Conservation (phyloP, 768 basidiomycete genomes). For the Chalciporus chontae region DNA sequence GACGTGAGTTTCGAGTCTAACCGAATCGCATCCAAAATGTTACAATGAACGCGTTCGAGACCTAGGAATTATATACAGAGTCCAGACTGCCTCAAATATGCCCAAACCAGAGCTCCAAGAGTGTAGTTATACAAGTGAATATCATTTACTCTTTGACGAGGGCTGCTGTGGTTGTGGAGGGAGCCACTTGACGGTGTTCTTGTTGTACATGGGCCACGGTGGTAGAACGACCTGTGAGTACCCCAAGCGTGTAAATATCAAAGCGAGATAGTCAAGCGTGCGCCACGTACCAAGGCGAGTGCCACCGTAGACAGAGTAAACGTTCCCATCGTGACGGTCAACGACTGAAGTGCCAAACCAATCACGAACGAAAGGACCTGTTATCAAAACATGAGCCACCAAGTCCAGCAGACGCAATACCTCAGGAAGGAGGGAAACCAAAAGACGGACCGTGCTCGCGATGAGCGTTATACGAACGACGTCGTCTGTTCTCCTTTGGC, state of each 20-base stretch:
- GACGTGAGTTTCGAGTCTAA: no score
- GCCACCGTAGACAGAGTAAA: slow-evolving; percentile 19
- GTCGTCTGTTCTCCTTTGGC: slow-evolving; percentile 26
- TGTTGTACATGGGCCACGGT: slow-evolving; percentile 54
- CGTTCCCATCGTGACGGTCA: slow-evolving; percentile 23
- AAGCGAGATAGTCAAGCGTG: no score
- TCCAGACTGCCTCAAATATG: not conserved
- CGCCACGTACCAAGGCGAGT: slow-evolving; percentile 20
- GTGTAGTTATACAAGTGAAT: not conserved
- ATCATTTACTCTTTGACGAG: slow-evolving; percentile 22
- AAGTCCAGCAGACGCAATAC: no score
- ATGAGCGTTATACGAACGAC: slow-evolving; percentile 23
- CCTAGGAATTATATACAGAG: not conserved
- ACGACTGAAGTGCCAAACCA: slow-evolving; percentile 28
- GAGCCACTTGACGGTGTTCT: slow-evolving; percentile 22
- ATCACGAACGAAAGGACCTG: slow-evolving; percentile 30
- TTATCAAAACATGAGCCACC: not conserved
- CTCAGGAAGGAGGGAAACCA: no score
- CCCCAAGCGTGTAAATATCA: slow-evolving; percentile 1
- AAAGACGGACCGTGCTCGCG: slow-evolving; percentile 16
- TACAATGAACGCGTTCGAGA: not conserved
- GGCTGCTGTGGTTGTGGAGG: slow-evolving; percentile 17
- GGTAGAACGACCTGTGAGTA: slow-evolving; percentile 53
- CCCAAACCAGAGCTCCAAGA: not conserved
- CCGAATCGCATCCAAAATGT: no score